Conservation (phyloP, 768 basidiomycete genomes). For the Auriscalpium vulgare region DNA sequence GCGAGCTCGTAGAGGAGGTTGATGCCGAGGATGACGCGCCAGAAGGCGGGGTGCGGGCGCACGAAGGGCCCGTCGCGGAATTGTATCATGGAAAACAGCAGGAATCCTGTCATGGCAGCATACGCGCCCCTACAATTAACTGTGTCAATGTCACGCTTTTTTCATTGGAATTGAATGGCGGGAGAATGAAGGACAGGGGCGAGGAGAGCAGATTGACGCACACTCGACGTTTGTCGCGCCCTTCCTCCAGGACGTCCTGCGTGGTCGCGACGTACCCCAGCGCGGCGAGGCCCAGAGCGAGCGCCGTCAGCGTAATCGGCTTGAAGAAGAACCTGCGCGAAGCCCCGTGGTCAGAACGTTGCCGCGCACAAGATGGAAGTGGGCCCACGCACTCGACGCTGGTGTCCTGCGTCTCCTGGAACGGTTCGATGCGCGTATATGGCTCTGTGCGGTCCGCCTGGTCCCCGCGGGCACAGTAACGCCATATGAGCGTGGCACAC, state of each 20-base stretch:
- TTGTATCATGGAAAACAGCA: slow-evolving; percentile 79
- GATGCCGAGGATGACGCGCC: slow-evolving; percentile 71
- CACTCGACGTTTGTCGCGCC: slow-evolving; percentile 74
- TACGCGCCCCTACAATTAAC: slow-evolving; percentile 54
- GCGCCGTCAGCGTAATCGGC: slow-evolving; percentile 70
- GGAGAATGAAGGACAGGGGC: background rate
- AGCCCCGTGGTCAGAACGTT: no score
- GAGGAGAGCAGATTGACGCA: slow-evolving; percentile 30
- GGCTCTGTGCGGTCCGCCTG: slow-evolving; percentile 80
- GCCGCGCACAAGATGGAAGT: background rate
- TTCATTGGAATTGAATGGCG: no score
- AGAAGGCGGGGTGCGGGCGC: slow-evolving; percentile 82
- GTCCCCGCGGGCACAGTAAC: slow-evolving; percentile 1
- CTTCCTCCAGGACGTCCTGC: slow-evolving; percentile 79
- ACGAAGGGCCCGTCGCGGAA: slow-evolving; percentile 88
- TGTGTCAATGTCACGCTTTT: background rate
- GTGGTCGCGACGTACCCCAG: slow-evolving; percentile 80
- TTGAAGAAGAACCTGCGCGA: slow-evolving; percentile 73
- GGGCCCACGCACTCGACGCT: slow-evolving; percentile 60
- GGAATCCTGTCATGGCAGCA: slow-evolving; percentile 65
- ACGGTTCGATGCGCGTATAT: slow-evolving; percentile 76
- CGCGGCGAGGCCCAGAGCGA: slow-evolving; percentile 55
- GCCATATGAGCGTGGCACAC: slow-evolving; percentile 5
- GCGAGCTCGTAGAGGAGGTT: slow-evolving; percentile 80
- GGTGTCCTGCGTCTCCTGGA: slow-evolving; percentile 78